Evolutionary conservation across 176 grass and related monocot genomes (phyloP), one percentile per base, ranked within the genome.

Genomic region (Guadua angustifolia): DNA sequence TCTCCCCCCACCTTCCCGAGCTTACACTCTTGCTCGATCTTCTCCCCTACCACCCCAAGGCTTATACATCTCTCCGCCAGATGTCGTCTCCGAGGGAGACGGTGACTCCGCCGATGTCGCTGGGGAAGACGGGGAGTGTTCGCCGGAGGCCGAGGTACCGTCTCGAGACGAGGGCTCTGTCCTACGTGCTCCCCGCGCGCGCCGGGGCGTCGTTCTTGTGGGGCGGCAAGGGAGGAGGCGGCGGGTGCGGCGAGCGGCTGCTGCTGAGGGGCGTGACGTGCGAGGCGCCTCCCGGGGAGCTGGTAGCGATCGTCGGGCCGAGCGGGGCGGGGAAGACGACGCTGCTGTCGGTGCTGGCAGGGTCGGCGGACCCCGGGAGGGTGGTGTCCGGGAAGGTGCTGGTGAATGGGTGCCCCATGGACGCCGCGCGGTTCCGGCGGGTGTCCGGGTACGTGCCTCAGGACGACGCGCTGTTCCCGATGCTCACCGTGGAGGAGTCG

Each of bases 311-410:
- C 73, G 95, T 94, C 29, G 95, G 95, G 19, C 95, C 95, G 3
- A 94, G 96, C 74, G 93, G 96, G 1, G 89, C 96, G 6, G 96
- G 96, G 4, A 98, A 98, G 86, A 92, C 96, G 9, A 95, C 96
- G 26, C 86, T 99, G 69, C 92, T 99, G 8, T 83, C 91, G 26
- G 86, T 99, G 60, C 87, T 98, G 46, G 96, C 96, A 7, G 96
- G 96, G 3, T 85, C 85, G 21, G 89, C 92, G 9, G 76, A 88
- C 80, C 89, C 87, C 1, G 75, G 63, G 26, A 59, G 84, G 19
- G 89, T 95, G 25, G 73, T 83, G 19, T 65, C 78, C 0, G 91
- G 93, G 17, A 69, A 64, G 47, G 84, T 99, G 79, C 89, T 99
- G 32, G 88, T 99, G 26, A 87, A 99, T 65, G 87, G 91, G 4